Percentiles rank a stretch among this genome's conserved stretches.
phyloP scores from a whole-genome alignment of 2,329 filamentous ascomycete species.

The Xylariales sp. region DNA sequence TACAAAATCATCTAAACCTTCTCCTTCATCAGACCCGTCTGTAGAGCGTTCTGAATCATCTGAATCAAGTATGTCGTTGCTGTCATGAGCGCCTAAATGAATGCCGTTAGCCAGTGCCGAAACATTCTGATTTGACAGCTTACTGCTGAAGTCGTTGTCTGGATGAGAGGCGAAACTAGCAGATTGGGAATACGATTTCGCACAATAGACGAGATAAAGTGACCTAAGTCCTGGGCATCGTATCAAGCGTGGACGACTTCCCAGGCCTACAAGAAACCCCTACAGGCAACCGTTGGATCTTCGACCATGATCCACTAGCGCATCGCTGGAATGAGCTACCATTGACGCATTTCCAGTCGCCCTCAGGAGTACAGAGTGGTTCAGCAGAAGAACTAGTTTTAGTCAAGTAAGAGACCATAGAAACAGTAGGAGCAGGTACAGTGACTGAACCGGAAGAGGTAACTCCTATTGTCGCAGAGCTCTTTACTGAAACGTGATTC shows the following conservation, averaged over 20 bases:
- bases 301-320: not conserved
- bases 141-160: too few relatives aligned
- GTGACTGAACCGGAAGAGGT: not conserved
- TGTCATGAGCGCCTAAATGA: too few relatives aligned
- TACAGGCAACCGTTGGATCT: not conserved
- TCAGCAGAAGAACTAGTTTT: not conserved
- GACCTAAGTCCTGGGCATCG: not conserved
- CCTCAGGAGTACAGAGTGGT: not conserved
- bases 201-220: not conserved
- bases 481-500: too few relatives aligned
- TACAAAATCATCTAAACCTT: too few relatives aligned
- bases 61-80: too few relatives aligned
- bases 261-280: not conserved
- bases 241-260: not conserved
- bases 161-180: too few relatives aligned
- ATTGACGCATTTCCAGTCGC: not conserved
- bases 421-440: not conserved
- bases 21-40: too few relatives aligned
- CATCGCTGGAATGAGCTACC: not conserved
- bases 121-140: too few relatives aligned
- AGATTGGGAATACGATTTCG: too few relatives aligned
- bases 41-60: too few relatives aligned
- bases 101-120: too few relatives aligned
- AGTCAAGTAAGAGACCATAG: not conserved
- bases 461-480: not conserved